Evolutionary conservation across 805 yeast genomes (phyloP), one percentile per base, ranked within the genome.

Genomic region (Spathaspora boniae): DNA sequence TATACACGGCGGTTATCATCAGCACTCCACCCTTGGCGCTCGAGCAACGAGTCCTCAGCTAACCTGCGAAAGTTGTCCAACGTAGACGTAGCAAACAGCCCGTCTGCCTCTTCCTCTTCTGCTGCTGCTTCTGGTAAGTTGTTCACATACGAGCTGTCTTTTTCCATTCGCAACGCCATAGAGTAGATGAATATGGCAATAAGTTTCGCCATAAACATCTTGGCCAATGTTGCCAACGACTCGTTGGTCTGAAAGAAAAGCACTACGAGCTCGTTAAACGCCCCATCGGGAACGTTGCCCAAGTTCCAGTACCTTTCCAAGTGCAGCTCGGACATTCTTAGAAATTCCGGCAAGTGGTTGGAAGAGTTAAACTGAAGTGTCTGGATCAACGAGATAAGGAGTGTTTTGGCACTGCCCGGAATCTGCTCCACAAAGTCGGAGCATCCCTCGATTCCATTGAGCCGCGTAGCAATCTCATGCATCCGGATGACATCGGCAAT

Each of bases 401-500:
- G 47, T 2, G 58, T 50, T 25, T 57, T 53, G 4, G 60, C 33
- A 1, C 66, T 38, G 0, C 49, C 50, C 2, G 68, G 54, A 6
- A 63, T 46, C 6, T 45, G 44, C 8, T 45, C 43, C 8, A 63
- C 36, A 33, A 63, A 62, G 7, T 41, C 37, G 5, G 45, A 33
- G 24, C 51, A 51, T 11, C 57, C 48, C 9, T 42, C 41, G 6
- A 31, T 38, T 2, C 65, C 70, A 12, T 71, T 69, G n/a, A 70
- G 50, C 50, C 89, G 67, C 1, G 79, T 65, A 0, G 80, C 47
- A 16, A 81, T 72, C 47, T 83, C 89, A 25, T 70, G 56, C 70
- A 79, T 74, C 16, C 73, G 65, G 17, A 82, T 67, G 0, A 80
- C 71, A 41, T 72, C 65, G 2, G 76, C 73, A 28, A 74, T 47